Base-by-base conservation (phyloP, 139 green algal species). In the Auxenochlorella pyrenoidosa region DNA sequence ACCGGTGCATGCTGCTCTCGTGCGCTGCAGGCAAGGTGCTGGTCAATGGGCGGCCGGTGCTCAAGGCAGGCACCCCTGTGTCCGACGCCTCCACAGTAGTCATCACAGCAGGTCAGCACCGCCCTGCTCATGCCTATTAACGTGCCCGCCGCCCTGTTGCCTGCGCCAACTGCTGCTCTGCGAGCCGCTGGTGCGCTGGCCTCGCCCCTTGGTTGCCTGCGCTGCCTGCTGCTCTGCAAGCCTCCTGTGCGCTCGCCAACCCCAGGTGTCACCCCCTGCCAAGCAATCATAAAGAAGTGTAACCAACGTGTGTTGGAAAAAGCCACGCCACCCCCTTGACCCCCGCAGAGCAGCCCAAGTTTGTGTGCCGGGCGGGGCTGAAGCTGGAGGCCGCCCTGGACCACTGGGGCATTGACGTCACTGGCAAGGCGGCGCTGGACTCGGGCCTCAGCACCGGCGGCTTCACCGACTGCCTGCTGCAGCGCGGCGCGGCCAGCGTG, bases 391-490 rank as follows among this genome's bases (percentile, higher is more conserved):
- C 90, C 32, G 97, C 97, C 18, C 89, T 99, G 65, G 82, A 95
- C 24, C 88, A 96, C 38, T 99, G 98, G 83, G 85, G 79, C 22
- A 90, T 99, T 0, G 92, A 98, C 84, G 93, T 96, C 10, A 85
- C 63, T 6, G 97, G 95, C 8, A 86, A 94, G 34, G 89, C 90
- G 5, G 93, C 84, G 2, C 89, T 99, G 26, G 97, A 99, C 86
- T 93, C 96, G 44, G 97, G 97, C 0, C 91, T 99, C 51, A 99
- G 96, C 22, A 99, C 97, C 1, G 97, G 97, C 26, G 97, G 97
- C 73, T 99, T 99, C 91, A 96, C 97, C 68, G 97, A 99, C 90
- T 99, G 97, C 92, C 89, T 99, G 84, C 92, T 99, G 88, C 97
- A 99, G 93, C 77, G 88, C 15, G 97, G 97, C 8, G 95, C 95